Evolutionary conservation across 2,329 filamentous ascomycete genomes (phyloP), one percentile per base, ranked within the genome.

Genomic region (Elsinoe australis): DNA sequence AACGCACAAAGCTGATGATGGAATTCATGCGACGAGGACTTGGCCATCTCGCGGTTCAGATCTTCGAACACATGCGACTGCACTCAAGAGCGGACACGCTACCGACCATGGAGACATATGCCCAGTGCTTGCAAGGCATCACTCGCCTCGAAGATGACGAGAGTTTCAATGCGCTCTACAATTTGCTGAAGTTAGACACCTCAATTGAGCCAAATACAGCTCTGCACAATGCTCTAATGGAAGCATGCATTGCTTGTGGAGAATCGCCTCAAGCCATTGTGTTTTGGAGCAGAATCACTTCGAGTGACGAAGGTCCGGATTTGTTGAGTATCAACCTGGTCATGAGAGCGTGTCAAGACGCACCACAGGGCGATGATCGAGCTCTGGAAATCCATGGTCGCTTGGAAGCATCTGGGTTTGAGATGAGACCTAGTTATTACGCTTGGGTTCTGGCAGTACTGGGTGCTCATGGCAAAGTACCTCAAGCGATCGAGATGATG

Each of bases 51-150:
- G 89, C 86, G 2, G 80, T 80, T 38, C 75, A 88, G 53, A 80
- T 94, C 26, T 95, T 98, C 65, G 85, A 85, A 10, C 87, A 95
- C 62, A 96, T 96, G 89, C 84, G 88, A n/a, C 76, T 83, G 44
- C 82, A 88, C 54, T 72, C 75, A 18, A 78, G 82, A 50, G 68
- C 69, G 2, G 67, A 70, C 1, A 76, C 79, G 17, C 78, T 83
- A 1, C 87, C 92, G 0, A 82, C 73, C 2, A 66, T 77, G 7
- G 80, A 86, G 35, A 85, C 84, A 4, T 98, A 98, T 61, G 75
- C 86, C 3, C 69, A 74, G 26, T 89, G 82, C 53, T 83, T 96
- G 50, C 78, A 85, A 51, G 86, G 87, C 2, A 76, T 95, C 18
- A 61, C 59, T 4, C 55, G 54, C 36, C 47, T 61, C 3, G 52